Conservation (phyloP, 495 filamentous ascomycete species). For the Elasticomyces elasticus region DNA sequence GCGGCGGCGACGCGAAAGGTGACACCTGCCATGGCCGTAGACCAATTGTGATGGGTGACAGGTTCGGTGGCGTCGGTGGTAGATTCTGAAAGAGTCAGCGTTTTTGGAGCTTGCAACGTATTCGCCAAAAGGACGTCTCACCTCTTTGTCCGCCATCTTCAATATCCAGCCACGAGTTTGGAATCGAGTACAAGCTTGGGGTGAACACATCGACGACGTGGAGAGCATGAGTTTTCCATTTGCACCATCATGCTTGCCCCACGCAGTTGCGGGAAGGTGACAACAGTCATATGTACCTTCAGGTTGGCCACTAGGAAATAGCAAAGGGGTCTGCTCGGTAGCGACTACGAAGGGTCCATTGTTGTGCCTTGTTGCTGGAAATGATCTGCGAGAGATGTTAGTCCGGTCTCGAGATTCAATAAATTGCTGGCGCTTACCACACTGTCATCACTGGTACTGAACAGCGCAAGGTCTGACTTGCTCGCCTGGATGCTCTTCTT, state of each 20-base stretch:
- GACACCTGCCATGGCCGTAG: constrained; percentile 8
- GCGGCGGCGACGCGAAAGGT: constrained; percentile 3
- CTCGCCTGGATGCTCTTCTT: constrained; percentile 66
- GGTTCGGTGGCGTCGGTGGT: background rate
- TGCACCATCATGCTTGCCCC: too few species aligned
- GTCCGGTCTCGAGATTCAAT: background rate
- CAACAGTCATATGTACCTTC: background rate
- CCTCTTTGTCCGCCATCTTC: constrained; percentile 3
- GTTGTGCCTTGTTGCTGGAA: background rate
- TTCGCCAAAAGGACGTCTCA: background rate
- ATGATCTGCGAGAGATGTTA: constrained; percentile 1
- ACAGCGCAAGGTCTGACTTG: constrained; percentile 65
- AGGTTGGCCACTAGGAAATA: too few species aligned
- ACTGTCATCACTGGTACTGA: constrained; percentile 59
- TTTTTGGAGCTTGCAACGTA: background rate
- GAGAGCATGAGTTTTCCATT: too few species aligned
- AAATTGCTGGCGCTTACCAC: constrained; percentile 40
- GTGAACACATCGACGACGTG: background rate
- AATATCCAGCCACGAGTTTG: background rate
- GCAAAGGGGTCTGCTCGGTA: too few species aligned
- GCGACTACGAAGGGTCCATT: background rate
- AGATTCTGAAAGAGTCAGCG: background rate
- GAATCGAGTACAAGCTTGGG: background rate
- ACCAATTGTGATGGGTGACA: background rate
- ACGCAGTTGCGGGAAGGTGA: too few species aligned